Evolutionary conservation across 108 stramenopile species (phyloP), one percentile per base, ranked within the genome.

Genomic region (Nitzschia sp.): DNA sequence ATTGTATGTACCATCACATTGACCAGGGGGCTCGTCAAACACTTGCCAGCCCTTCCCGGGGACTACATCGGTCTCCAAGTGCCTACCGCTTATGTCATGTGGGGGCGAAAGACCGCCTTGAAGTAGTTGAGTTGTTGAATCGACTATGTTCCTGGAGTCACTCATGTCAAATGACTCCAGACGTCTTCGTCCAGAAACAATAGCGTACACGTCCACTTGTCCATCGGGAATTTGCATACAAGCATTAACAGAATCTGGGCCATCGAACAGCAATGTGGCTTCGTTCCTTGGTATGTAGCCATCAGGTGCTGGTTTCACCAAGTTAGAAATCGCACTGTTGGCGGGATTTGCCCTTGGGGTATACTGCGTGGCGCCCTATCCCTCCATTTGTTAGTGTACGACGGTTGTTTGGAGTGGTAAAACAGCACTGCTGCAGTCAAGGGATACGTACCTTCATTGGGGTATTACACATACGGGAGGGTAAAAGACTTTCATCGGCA

Each of bases 21-120:
- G 60, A 7, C 88, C 87, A 37, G 72, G 77, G 51, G 76, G 78
- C 48, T 78, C 82, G 8, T 60, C 77, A 38, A 66, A 57, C 9
- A 90, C 41, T 57, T 83, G 63, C 88, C 88, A 93, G 20, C 89
- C 92, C 17, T 78, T 77, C 20, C 87, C 87, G 50, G 86, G 83
- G 11, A 71, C 62, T 53, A 86, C 80, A 11, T 69, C 65, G 19
- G 42, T 44, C 37, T 37, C 65, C 10, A 60, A 21, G 11, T n/a
- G 58, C 25, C 66, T 40, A 8, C 43, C 12, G n/a, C n/a, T n/a
- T n/a, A n/a, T n/a, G n/a, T n/a, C n/a, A n/a, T n/a, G 10, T 10
- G 62, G 37, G 6, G 7, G 63, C 22, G 12, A 41, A 14, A 52
- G 59, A 19, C 12, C 53, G 19, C 2, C 24, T 3, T 1, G 22